A percentile compares a stretch with the other conserved stretches of the same genome.
Evolutionary conservation across 2,329 filamentous ascomycete species (phyloP).

Genomic region (Lithohypha guttulata): DNA sequence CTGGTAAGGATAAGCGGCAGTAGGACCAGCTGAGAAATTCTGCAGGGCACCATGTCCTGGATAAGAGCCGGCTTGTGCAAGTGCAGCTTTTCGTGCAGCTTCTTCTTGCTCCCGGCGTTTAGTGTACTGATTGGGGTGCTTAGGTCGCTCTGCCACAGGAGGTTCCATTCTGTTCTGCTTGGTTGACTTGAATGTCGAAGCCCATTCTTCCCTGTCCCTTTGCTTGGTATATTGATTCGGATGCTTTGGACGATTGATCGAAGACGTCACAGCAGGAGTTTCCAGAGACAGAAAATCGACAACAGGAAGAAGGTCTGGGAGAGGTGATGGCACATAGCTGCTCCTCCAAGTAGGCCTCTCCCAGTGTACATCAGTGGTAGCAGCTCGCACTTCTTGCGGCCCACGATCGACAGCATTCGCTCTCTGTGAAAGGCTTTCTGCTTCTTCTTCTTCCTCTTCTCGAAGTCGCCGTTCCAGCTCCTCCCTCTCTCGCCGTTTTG

Average conservation of each 20-base stretch:
- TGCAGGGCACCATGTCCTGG: no score
- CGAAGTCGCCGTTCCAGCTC: conserved; percentile 1
- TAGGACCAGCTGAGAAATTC: not conserved
- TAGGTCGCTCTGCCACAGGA: not conserved
- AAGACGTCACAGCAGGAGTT: not conserved
- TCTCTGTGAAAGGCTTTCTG: not conserved
- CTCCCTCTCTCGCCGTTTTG: conserved; percentile 4
- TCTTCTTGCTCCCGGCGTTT: not conserved
- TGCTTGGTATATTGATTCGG: conserved; percentile 16
- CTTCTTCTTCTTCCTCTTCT: not conserved
- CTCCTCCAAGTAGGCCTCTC: not conserved
- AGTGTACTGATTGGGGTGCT: not conserved
- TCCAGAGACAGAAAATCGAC: not conserved
- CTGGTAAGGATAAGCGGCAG: not conserved
- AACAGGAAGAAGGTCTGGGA: not conserved
- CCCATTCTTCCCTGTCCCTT: conserved; percentile 16
- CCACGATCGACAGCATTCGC: no score
- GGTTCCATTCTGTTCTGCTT: no score
- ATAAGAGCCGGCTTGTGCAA: not conserved
- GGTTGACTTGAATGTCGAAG: no score
- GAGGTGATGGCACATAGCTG: not conserved
- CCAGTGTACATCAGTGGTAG: not conserved
- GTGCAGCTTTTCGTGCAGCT: not conserved
- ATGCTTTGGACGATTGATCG: conserved; percentile 9
- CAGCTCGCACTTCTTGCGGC: no score